These are phyloP conservation scores for Plasmodium fragile DNA, from an alignment of 169 alveolate genomes.

Conservation along the genomic window DNA sequence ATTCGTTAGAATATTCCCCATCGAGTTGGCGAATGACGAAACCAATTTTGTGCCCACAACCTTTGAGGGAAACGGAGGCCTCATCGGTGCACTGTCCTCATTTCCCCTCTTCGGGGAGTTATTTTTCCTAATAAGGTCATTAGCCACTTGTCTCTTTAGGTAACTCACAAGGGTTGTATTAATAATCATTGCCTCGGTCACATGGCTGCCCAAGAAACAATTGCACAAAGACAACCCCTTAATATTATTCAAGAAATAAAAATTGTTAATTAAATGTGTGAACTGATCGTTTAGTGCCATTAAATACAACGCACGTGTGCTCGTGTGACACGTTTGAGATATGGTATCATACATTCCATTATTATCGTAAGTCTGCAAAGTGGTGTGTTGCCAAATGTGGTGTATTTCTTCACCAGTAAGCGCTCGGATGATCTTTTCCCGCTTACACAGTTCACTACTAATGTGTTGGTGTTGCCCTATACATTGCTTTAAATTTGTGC, in stretches of 20 bases:
- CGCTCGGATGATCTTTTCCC: background rate
- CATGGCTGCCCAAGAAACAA: conserved; percentile 3
- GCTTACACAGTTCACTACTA: background rate
- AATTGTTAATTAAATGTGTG: conserved; percentile 22
- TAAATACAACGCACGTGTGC: background rate
- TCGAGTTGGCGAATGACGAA: background rate
- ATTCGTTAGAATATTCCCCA: background rate
- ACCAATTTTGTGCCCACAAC: background rate
- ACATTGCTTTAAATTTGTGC: background rate
- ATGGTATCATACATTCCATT: background rate
- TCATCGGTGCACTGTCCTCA: background rate
- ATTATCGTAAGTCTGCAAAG: background rate
- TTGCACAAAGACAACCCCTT: conserved; percentile 12
- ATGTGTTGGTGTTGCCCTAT: background rate
- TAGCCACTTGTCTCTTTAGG: conserved; percentile 22
- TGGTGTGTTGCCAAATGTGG: background rate
- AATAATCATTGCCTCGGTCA: conserved; percentile 17
- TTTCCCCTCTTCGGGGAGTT: conserved; percentile 20
- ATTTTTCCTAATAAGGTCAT: conserved; percentile 14
- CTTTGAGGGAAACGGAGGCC: background rate
- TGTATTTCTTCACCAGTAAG: background rate
- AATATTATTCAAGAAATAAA: background rate
- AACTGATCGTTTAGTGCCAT: background rate
- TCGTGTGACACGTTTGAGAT: background rate
- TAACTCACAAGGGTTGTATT: conserved; percentile 24